Evolutionary conservation across 78 protist genomes (phyloP).

Genomic region (Dictyostelium firmibasis): DNA sequence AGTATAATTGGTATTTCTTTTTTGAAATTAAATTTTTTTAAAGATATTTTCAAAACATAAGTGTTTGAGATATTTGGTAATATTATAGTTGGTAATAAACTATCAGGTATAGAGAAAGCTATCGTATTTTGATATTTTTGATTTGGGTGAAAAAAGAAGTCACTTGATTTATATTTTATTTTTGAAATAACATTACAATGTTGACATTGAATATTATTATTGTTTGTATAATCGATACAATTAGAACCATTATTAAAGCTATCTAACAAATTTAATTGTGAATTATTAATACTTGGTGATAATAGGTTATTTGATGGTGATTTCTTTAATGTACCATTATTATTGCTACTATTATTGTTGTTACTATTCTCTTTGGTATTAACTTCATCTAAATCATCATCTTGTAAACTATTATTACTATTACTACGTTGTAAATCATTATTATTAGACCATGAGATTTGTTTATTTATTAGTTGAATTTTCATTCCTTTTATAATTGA

Average conservation of each 20-base stretch:
- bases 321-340: not conserved
- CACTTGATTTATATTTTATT: conserved; percentile 8
- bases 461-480: conserved; percentile 34
- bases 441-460: not conserved
- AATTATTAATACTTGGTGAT: not conserved
- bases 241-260: not conserved
- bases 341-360: not conserved
- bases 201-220: not conserved
- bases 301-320: not conserved
- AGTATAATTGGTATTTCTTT: not conserved
- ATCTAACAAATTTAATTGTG: not conserved
- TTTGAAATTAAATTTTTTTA: not conserved
- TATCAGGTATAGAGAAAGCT: conserved; percentile 9
- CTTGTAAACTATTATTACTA: not conserved
- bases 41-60: conserved; percentile 9
- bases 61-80: conserved; percentile 32
- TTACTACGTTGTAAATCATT: not conserved
- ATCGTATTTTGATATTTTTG: conserved; percentile 4
- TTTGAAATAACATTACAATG: not conserved
- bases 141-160: not conserved
- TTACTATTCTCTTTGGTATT: not conserved
- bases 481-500: conserved; percentile 16
- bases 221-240: not conserved
- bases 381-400: not conserved
- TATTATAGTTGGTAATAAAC: conserved; percentile 10